A percentile compares a stretch with the other conserved stretches of the same genome.
Conservation (phyloP, 495 filamentous ascomycete species). For the Pseudomonodictys pantanalensis region DNA sequence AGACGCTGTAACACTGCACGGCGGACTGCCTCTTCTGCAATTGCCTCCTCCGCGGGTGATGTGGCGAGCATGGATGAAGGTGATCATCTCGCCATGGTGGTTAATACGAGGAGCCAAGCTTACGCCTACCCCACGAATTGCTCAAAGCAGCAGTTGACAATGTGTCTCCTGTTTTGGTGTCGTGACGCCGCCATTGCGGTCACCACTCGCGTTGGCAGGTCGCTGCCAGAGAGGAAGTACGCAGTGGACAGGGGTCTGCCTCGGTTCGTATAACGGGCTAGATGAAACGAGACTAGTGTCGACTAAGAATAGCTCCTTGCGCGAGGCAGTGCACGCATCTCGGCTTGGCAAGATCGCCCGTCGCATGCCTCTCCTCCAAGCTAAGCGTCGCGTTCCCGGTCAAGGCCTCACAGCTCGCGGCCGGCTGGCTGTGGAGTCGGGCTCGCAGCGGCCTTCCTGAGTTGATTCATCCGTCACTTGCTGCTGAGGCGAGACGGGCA, state of each 20-base stretch:
- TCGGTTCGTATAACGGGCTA: not conserved
- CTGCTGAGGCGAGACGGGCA: constrained; percentile 15
- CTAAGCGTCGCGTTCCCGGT: not conserved
- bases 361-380: not conserved
- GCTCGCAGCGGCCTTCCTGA: not conserved
- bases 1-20: too few species aligned
- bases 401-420: not conserved
- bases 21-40: too few species aligned
- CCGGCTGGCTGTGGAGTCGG: not conserved
- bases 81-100: not conserved
- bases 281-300: not conserved
- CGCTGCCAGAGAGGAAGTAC: not conserved
- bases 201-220: not conserved
- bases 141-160: constrained; percentile 4
- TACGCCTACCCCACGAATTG: constrained; percentile 8
- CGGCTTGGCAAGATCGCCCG: constrained; percentile 11
- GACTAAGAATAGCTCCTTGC: constrained; percentile 5
- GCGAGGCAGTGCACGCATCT: constrained; percentile 22
- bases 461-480: not conserved
- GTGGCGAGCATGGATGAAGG: too few species aligned
- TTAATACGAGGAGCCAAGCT: not conserved
- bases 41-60: too few species aligned
- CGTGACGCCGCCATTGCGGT: not conserved
- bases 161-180: not conserved
- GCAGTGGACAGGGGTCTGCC: constrained; percentile 4